Evolutionary conservation across 371 early-diverging fungal species (phyloP).

Genomic region (Mortierella polycephala): DNA sequence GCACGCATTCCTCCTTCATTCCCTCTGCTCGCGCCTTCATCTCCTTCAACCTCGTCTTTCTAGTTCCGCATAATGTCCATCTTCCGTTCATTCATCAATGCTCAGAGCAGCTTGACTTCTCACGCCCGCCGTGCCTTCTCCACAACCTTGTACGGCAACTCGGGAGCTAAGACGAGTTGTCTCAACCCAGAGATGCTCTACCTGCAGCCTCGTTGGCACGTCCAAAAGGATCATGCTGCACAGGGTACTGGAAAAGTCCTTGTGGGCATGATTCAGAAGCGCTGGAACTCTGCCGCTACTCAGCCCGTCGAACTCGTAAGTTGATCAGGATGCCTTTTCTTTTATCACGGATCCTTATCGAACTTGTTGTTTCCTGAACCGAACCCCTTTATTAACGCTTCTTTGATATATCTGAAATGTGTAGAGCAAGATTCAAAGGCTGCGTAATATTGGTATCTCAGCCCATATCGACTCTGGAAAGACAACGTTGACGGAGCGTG

Average conservation of each 20-base stretch:
- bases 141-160: conserved; percentile 33
- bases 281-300: conserved; percentile 50
- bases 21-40: neutral
- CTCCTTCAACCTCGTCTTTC: neutral
- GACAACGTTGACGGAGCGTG: conserved; percentile 97
- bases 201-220: conserved; percentile 53
- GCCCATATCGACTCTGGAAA: conserved; percentile 99
- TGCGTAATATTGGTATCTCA: conserved; percentile 98
- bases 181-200: conserved; percentile 52
- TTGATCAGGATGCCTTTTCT: neutral
- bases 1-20: neutral
- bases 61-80: conserved; percentile 20
- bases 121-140: conserved; percentile 53
- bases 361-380: neutral
- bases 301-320: conserved; percentile 45
- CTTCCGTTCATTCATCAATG: conserved; percentile 53
- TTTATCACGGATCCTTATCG: neutral
- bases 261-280: conserved; percentile 55
- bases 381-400: neutral
- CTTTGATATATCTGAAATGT: neutral
- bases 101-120: conserved; percentile 41
- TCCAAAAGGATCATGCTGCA: conserved; percentile 36
- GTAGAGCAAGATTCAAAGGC: conserved; percentile 57
- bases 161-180: conserved; percentile 18
- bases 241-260: conserved; percentile 35